These are phyloP conservation scores for Solanum piurae DNA, from an alignment of 257 asterid genomes.

Conservation along the genomic window DNA sequence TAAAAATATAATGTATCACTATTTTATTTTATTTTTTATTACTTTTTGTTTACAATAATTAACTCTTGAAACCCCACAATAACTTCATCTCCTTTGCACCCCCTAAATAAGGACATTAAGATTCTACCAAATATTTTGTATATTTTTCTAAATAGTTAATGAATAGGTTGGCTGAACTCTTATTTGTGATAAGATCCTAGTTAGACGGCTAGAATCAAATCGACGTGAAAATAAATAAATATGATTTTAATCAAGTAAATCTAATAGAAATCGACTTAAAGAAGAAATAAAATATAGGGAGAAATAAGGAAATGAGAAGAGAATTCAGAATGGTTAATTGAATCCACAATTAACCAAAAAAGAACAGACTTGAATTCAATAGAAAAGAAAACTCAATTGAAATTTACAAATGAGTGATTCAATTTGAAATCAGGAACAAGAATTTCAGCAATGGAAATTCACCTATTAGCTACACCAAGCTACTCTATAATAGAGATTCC, in stretches of 20 bases:
- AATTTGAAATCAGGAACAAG: not conserved
- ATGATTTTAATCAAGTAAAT: no score
- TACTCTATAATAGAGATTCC: not conserved
- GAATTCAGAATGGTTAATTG: no score
- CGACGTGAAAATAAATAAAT: no score
- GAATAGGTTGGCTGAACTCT: not conserved
- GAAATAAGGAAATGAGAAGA: no score
- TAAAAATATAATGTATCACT: not conserved
- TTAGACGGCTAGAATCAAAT: no score
- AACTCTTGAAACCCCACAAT: not conserved
- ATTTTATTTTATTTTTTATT: not conserved
- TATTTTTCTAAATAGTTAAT: not conserved
- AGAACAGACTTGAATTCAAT: not conserved
- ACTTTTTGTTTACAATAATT: not conserved
- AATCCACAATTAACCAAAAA: no score
- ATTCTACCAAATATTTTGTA: not conserved
- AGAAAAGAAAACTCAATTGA: not conserved
- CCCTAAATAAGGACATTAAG: not conserved
- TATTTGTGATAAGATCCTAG: not conserved
- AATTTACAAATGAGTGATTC: not conserved
- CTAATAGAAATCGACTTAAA: no score
- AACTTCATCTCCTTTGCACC: not conserved
- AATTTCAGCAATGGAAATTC: not conserved
- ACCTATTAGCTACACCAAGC: not conserved
- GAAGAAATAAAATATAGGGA: not conserved